Conservation (phyloP, 2,329 filamentous ascomycete species). For the Ambrosiella cleistominuta region DNA sequence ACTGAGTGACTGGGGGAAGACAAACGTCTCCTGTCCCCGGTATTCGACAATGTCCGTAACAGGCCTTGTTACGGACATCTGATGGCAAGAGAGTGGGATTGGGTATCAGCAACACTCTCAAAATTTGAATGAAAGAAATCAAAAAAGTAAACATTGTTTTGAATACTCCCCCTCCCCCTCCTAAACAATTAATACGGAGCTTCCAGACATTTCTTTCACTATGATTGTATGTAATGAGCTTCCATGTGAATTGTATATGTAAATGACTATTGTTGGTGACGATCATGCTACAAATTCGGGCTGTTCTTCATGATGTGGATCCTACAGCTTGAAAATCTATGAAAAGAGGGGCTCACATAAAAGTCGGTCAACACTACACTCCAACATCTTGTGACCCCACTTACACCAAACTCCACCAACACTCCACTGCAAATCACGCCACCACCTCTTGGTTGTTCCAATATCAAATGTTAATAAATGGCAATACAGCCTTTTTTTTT, state of each 20-base stretch:
- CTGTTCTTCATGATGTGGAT: no score
- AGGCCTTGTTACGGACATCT: background rate
- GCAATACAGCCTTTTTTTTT: background rate
- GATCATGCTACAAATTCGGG: no score
- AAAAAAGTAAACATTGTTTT: constrained; percentile 22
- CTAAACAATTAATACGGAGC: constrained; percentile 18
- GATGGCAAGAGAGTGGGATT: background rate
- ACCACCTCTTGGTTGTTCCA: no score
- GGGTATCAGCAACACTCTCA: background rate
- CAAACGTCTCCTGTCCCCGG: background rate
- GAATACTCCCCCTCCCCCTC: constrained; percentile 20
- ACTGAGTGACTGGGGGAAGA: background rate
- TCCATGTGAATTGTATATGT: no score
- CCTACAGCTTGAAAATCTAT: background rate
- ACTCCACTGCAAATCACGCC: no score
- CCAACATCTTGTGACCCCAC: background rate
- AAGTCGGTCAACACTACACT: background rate
- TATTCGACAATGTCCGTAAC: background rate
- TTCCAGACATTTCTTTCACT: background rate
- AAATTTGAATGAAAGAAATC: constrained; percentile 10
- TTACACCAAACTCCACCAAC: background rate
- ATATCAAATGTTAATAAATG: background rate
- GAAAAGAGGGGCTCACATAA: background rate
- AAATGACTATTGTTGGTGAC: no score
- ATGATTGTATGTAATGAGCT: no score